Percentiles rank a stretch among this genome's conserved stretches.
phyloP scores from a whole-genome alignment of 2,329 filamentous ascomycete species.

The Pseudogymnoascus sp. region DNA sequence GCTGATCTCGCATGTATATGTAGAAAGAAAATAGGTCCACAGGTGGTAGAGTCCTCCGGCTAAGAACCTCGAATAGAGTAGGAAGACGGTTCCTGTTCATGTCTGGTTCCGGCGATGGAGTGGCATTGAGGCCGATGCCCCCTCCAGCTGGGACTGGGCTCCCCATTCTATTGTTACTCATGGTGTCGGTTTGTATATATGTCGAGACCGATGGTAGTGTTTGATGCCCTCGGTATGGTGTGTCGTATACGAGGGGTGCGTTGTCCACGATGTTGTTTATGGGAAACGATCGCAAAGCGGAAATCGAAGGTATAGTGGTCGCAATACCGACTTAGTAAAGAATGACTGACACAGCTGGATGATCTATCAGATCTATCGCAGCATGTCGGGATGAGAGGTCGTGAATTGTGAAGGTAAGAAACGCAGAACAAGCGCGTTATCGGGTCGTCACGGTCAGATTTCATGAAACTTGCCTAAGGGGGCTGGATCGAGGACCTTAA shows the following conservation, averaged over 20 bases:
- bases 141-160: neutral
- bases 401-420: neutral
- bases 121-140: slow-evolving; percentile 15
- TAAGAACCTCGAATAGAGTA: slow-evolving; percentile 91
- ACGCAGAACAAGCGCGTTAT: slow-evolving; percentile 1
- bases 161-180: neutral
- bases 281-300: neutral
- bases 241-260: slow-evolving; percentile 5
- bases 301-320: neutral
- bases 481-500: slow-evolving; percentile 5
- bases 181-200: neutral
- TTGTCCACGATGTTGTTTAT: neutral
- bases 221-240: neutral
- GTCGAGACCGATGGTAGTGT: neutral
- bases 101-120: slow-evolving; percentile 49
- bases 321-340: neutral
- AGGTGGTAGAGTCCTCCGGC: slow-evolving; percentile 83
- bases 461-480: slow-evolving; percentile 9
- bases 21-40: slow-evolving; percentile 98
- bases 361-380: slow-evolving; percentile 1
- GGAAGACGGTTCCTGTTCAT: slow-evolving; percentile 73
- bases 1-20: slow-evolving; percentile 98
- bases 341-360: neutral
- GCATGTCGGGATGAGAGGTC: neutral
- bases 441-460: neutral